These are phyloP conservation scores for Suaeda aralocaspica DNA, from an alignment of 148 eudicot species.

Conservation along the genomic window DNA sequence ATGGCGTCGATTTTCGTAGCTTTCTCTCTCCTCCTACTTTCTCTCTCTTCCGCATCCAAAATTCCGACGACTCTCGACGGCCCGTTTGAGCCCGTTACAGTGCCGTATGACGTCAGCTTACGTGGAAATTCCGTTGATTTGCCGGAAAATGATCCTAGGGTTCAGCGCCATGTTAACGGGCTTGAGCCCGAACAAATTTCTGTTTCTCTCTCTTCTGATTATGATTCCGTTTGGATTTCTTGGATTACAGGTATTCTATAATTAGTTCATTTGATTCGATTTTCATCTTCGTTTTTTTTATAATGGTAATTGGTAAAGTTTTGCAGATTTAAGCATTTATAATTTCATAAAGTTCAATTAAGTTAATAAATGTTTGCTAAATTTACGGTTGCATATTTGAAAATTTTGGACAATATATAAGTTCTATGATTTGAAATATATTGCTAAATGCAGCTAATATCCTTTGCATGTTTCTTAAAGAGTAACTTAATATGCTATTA, in stretches of 20 bases:
- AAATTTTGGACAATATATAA: no score
- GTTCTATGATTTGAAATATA: not conserved
- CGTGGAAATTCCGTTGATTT: constrained; percentile 77
- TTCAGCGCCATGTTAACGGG: constrained; percentile 54
- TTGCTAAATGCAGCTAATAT: not conserved
- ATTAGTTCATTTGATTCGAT: not conserved
- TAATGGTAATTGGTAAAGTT: no score
- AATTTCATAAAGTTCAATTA: no score
- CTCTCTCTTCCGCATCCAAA: constrained; percentile 13
- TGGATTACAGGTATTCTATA: constrained; percentile 77
- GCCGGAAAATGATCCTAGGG: constrained; percentile 73
- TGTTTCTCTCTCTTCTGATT: constrained; percentile 60
- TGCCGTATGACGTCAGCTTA: constrained; percentile 56
- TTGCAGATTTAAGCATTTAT: no score
- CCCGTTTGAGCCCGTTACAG: constrained; percentile 77
- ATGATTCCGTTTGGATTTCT: constrained; percentile 89
- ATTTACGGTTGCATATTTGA: no score
- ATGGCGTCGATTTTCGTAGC: constrained; percentile 14
- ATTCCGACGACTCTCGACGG: constrained; percentile 82
- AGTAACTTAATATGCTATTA: not conserved
- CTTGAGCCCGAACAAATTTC: constrained; percentile 88
- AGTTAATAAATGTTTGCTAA: no score
- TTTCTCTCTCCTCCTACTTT: constrained; percentile 12
- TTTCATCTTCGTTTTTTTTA: no score
- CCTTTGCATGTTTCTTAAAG: not conserved